These are phyloP conservation scores for Mycogone perniciosa DNA, from an alignment of 2,329 filamentous ascomycete species.

Conservation along the genomic window DNA sequence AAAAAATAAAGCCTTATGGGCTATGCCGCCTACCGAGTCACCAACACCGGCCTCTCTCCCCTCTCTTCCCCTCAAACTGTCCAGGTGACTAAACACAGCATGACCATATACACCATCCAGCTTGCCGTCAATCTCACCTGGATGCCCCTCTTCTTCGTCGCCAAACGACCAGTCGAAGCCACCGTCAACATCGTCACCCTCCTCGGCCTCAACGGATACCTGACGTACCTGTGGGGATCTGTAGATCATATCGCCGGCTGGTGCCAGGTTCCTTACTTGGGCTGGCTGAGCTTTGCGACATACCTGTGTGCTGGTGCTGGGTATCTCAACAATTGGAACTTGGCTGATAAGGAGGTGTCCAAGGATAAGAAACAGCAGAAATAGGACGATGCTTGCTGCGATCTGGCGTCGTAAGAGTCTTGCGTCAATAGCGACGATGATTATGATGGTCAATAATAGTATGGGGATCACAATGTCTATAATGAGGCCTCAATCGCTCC, in stretches of 20 bases:
- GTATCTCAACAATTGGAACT: slow-evolving; percentile 62
- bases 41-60: slow-evolving; percentile 56
- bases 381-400: slow-evolving; percentile 1
- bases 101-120: slow-evolving; percentile 79
- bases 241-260: slow-evolving; percentile 68
- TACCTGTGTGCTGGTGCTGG: slow-evolving; percentile 71
- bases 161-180: slow-evolving; percentile 66
- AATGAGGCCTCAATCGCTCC: too few species aligned
- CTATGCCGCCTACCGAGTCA: slow-evolving; percentile 77
- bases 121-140: slow-evolving; percentile 78
- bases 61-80: slow-evolving; percentile 47
- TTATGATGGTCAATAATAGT: too few species aligned
- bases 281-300: slow-evolving; percentile 80
- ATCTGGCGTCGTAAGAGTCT: not conserved
- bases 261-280: slow-evolving; percentile 74
- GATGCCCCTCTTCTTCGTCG: slow-evolving; percentile 90
- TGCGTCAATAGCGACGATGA: not conserved
- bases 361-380: slow-evolving; percentile 19
- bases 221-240: slow-evolving; percentile 69
- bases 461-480: too few species aligned
- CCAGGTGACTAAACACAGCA: slow-evolving; percentile 56
- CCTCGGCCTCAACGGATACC: slow-evolving; percentile 63
- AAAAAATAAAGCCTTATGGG: slow-evolving; percentile 60
- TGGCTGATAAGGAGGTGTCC: slow-evolving; percentile 30
- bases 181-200: slow-evolving; percentile 69